Conservation (phyloP, 2,329 filamentous ascomycete species). For the Fusarium sacchari region DNA sequence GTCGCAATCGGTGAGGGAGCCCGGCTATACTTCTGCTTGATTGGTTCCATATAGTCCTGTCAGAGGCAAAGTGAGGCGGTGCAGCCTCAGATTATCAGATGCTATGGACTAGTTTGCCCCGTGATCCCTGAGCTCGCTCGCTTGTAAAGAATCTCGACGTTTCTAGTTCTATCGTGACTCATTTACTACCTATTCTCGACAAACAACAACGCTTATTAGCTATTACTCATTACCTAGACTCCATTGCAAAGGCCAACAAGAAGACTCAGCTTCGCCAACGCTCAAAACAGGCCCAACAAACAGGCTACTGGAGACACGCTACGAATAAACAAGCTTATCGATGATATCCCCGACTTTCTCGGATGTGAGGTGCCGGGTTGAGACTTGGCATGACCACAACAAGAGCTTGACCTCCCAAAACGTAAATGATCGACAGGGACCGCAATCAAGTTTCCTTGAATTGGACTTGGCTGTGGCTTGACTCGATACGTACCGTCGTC, state of each 20-base stretch:
- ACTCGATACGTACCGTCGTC: neutral
- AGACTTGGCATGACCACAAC: constrained; percentile 20
- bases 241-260: neutral
- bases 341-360: constrained; percentile 17
- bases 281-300: constrained; percentile 24
- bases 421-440: constrained; percentile 24
- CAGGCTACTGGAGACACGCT: constrained; percentile 27
- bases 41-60: constrained; percentile 7
- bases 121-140: constrained; percentile 8
- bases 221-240: neutral
- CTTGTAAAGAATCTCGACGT: constrained; percentile 5
- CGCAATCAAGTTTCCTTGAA: constrained; percentile 15
- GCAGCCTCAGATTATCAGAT: constrained; percentile 5
- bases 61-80: constrained; percentile 38
- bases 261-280: constrained; percentile 1
- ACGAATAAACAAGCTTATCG: constrained; percentile 32
- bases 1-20: constrained; percentile 11
- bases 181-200: neutral
- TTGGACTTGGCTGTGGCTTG: constrained; percentile 13
- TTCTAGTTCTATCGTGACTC: constrained; percentile 19
- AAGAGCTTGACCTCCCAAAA: neutral
- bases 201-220: neutral
- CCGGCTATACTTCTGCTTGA: constrained; percentile 7
- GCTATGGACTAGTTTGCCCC: neutral
- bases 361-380: constrained; percentile 22